A percentile compares a stretch with the other conserved stretches of the same genome.
phyloP scores from a whole-genome alignment of 192 early-diverging fungal genomes.

The Rhizoclosmatium sp. region DNA sequence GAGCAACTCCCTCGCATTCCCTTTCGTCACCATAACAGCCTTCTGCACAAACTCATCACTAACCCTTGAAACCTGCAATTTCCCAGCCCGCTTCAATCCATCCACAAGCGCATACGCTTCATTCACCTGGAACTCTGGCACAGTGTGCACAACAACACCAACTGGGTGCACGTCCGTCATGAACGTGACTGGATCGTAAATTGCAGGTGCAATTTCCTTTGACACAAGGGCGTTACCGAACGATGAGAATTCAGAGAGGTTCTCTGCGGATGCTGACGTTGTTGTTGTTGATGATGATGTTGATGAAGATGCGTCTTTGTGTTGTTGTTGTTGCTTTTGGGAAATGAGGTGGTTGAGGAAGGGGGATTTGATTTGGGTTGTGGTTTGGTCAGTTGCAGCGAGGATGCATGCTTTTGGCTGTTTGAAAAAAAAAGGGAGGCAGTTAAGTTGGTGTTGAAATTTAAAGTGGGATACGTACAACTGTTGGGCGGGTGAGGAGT shows the following conservation, averaged over 20 bases:
- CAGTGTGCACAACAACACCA: background rate
- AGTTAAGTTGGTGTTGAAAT: background rate
- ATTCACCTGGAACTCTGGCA: constrained; percentile 4
- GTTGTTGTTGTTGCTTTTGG: background rate
- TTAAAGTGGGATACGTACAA: constrained; percentile 4
- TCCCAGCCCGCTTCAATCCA: background rate
- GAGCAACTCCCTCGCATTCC: constrained; percentile 22
- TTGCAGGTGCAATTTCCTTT: background rate
- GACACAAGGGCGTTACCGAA: constrained; percentile 9
- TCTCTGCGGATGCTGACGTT: background rate
- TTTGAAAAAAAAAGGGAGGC: background rate
- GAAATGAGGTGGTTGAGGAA: constrained; percentile 34
- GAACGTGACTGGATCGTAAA: constrained; percentile 35
- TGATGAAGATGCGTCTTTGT: background rate
- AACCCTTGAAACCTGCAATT: background rate
- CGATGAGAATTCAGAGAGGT: constrained; percentile 13
- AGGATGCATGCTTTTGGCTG: constrained; percentile 30
- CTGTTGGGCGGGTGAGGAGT: constrained; percentile 6
- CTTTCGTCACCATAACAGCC: constrained; percentile 27
- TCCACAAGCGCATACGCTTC: constrained; percentile 19
- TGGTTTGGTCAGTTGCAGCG: constrained; percentile 27
- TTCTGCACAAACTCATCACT: constrained; percentile 29
- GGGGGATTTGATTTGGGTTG: constrained; percentile 29
- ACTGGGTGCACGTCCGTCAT: background rate
- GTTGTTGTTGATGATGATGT: background rate